Conservation (phyloP, 495 filamentous ascomycete genomes). For the Daldinia grandis region DNA sequence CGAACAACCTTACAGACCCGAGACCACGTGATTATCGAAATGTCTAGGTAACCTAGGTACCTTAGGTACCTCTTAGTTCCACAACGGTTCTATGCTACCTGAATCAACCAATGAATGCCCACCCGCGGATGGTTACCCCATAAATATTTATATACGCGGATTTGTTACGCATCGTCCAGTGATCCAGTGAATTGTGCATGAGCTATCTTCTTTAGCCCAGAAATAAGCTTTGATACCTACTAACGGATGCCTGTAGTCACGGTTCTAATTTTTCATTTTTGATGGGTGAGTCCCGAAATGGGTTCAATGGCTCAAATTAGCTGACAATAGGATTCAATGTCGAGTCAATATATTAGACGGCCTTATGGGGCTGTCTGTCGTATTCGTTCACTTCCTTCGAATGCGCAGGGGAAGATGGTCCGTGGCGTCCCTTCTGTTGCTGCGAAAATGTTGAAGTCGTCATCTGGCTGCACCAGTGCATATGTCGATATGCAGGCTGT, state of each 20-base stretch:
- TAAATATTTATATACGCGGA: conserved; percentile 10
- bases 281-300: not conserved
- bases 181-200: conserved; percentile 25
- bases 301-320: not conserved
- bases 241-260: not conserved
- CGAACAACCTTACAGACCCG: conserved; percentile 20
- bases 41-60: not conserved
- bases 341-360: not conserved
- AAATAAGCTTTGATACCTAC: conserved; percentile 5
- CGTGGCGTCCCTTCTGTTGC: conserved; percentile 1
- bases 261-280: not conserved
- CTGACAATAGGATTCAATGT: not conserved
- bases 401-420: not conserved
- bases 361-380: not conserved
- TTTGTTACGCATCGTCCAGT: conserved; percentile 10
- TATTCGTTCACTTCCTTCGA: not conserved
- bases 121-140: conserved; percentile 9
- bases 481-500: not conserved
- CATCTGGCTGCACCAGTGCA: conserved; percentile 13
- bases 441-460: conserved; percentile 20
- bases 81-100: not conserved
- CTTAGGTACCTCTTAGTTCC: no score
- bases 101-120: conserved; percentile 14
- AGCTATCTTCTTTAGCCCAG: conserved; percentile 7
- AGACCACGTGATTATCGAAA: conserved; percentile 35